phyloP scores from a whole-genome alignment of 179 eudicot species.

The Spergularia azorica region DNA sequence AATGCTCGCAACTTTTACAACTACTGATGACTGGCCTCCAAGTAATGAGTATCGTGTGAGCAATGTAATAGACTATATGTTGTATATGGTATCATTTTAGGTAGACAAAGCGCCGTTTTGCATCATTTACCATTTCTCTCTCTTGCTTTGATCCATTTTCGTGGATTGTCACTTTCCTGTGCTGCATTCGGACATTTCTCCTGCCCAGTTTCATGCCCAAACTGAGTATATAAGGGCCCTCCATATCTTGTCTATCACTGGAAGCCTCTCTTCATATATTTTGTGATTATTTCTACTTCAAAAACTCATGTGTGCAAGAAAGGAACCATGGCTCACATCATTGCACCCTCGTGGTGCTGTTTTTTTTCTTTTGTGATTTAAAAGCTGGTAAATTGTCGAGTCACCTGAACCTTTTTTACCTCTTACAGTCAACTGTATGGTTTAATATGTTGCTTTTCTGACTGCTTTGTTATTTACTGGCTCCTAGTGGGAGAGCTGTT shows the following conservation, averaged over 20 bases:
- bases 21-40: background rate
- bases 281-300: background rate
- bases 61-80: background rate
- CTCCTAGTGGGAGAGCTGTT: conserved; percentile 60
- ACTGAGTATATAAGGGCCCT: background rate
- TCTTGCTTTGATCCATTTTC: background rate
- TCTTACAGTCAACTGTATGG: background rate
- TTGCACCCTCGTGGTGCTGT: background rate
- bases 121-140: background rate
- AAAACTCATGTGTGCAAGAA: no score
- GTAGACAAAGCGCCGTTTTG: background rate
- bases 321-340: background rate
- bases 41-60: background rate
- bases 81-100: background rate
- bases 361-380: background rate
- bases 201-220: no score
- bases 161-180: background rate
- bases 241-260: background rate
- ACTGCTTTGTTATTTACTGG: conserved; percentile 7
- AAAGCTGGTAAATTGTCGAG: background rate
- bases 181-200: background rate
- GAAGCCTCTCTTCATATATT: background rate
- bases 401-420: conserved; percentile 1
- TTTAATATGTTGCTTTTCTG: background rate
- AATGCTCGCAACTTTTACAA: background rate